Conservation (phyloP, 1,284 basidiomycete species). For the Pulchroboletus neoregius region DNA sequence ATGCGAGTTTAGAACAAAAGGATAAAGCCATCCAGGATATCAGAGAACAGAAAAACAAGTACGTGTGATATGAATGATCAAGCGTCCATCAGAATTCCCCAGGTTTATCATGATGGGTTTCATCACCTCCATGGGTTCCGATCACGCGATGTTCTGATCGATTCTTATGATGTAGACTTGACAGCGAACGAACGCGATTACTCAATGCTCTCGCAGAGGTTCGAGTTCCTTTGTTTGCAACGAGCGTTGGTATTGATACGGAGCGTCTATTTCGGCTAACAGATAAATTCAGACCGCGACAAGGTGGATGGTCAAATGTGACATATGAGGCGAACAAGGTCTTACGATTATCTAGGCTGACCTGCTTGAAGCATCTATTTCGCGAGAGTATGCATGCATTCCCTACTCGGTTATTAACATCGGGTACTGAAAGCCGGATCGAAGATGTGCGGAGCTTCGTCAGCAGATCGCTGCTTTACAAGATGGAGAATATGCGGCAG, state of each 20-base stretch:
- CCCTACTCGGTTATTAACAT: slow-evolving; percentile 1
- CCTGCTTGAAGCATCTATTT: slow-evolving; percentile 47
- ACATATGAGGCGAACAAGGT: slow-evolving; percentile 2
- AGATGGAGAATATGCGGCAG: slow-evolving; percentile 67
- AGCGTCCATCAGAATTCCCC: neutral
- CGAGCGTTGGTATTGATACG: slow-evolving; percentile 10
- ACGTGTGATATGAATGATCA: slow-evolving; percentile 24
- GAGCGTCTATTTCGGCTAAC: slow-evolving; percentile 2
- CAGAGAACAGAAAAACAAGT: slow-evolving; percentile 78
- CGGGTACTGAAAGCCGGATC: slow-evolving; percentile 12
- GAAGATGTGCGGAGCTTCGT: slow-evolving; percentile 59
- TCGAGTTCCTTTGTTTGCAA: slow-evolving; percentile 17
- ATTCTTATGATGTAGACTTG: slow-evolving; percentile 45
- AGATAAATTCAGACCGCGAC: slow-evolving; percentile 78
- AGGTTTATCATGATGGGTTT: neutral
- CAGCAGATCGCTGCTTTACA: slow-evolving; percentile 61
- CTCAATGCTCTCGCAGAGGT: slow-evolving; percentile 66
- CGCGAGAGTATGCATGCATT: slow-evolving; percentile 53
- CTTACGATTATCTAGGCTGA: slow-evolving; percentile 42
- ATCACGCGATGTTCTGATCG: slow-evolving; percentile 16
- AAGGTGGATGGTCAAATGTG: slow-evolving; percentile 42
- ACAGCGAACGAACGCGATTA: slow-evolving; percentile 65
- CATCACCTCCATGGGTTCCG: neutral
- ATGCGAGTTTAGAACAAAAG: slow-evolving; percentile 71
- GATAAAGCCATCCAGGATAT: slow-evolving; percentile 72